Conservation (phyloP, 345 rosid species). For the Carallia brachiata region DNA sequence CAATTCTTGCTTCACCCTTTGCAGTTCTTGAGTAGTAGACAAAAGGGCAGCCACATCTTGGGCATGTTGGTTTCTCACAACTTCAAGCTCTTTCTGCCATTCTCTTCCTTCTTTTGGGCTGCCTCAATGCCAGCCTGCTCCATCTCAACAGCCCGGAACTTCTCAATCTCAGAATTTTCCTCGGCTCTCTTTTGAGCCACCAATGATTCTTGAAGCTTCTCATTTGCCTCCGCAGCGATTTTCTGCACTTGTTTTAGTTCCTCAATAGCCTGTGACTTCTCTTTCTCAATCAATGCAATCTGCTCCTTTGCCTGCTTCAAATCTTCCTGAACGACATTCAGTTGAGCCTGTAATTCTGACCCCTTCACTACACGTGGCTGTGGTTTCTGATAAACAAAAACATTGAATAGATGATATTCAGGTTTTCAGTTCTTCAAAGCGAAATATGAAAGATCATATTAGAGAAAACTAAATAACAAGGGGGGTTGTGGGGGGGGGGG, state of each 20-base stretch:
- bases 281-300: conserved; percentile 64
- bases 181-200: conserved; percentile 83
- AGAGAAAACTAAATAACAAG: no score
- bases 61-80: conserved; percentile 76
- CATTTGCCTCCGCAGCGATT: conserved; percentile 60
- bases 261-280: conserved; percentile 62
- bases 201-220: conserved; percentile 75
- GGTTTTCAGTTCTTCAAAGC: no score
- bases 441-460: no score
- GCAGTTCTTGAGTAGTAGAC: conserved; percentile 71
- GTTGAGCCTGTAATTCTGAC: conserved; percentile 59
- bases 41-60: conserved; percentile 72
- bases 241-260: conserved; percentile 74
- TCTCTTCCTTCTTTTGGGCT: conserved; percentile 80
- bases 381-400: conserved; percentile 53
- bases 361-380: conserved; percentile 53
- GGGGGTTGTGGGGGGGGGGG: no score
- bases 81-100: conserved; percentile 75
- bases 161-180: conserved; percentile 84
- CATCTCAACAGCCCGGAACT: conserved; percentile 81
- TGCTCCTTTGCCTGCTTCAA: conserved; percentile 82
- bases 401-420: conserved; percentile 14
- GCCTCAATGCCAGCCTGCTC: conserved; percentile 91
- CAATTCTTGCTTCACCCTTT: conserved; percentile 63
- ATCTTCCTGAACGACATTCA: conserved; percentile 74